phyloP scores from a whole-genome alignment of 768 basidiomycete genomes.

The Heimioporus sp. region DNA sequence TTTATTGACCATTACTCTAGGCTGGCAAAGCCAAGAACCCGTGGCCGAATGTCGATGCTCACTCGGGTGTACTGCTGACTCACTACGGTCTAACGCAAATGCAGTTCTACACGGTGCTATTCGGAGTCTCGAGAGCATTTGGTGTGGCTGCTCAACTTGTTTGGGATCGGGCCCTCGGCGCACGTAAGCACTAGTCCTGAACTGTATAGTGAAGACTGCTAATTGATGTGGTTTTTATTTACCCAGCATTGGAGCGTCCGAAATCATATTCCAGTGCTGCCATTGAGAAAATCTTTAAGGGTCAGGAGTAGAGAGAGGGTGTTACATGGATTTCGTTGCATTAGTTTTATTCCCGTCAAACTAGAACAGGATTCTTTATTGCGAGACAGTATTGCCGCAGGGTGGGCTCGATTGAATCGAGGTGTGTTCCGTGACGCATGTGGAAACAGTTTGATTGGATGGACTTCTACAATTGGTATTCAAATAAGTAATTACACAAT shows the following conservation, averaged over 20 bases:
- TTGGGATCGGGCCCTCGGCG: constrained; percentile 92
- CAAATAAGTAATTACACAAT: too few relatives aligned
- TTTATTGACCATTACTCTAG: constrained; percentile 29
- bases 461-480: too few relatives aligned
- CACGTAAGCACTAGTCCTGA: constrained; percentile 55
- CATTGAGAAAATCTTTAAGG: constrained; percentile 76
- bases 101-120: constrained; percentile 96
- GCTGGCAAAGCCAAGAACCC: constrained; percentile 93
- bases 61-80: constrained; percentile 86
- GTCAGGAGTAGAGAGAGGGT: constrained; percentile 18
- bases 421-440: too few relatives aligned
- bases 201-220: neutral
- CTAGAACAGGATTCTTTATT: too few relatives aligned
- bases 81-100: constrained; percentile 87
- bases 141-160: constrained; percentile 88
- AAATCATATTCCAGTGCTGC: constrained; percentile 86
- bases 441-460: too few relatives aligned
- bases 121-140: constrained; percentile 94
- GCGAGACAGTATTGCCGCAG: too few relatives aligned
- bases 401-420: too few relatives aligned
- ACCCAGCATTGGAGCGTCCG: constrained; percentile 79
- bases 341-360: too few relatives aligned
- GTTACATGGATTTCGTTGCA: neutral
- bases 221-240: neutral
- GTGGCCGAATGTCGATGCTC: constrained; percentile 97